Conservation (phyloP, 2,329 filamentous ascomycete genomes). For the Talaromyces sp. region DNA sequence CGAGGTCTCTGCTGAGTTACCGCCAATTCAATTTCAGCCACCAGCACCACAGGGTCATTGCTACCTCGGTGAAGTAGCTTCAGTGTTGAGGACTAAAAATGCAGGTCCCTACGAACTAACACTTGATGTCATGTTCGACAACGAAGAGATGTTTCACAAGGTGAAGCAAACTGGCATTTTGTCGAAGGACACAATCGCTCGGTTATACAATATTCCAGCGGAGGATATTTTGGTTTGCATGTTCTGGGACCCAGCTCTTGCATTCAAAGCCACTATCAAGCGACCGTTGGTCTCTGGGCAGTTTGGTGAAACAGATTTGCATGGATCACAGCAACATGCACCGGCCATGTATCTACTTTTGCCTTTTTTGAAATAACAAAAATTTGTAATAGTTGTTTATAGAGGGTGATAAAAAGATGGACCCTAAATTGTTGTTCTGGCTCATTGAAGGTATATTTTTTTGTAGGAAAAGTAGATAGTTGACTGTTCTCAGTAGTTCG, state of each 20-base stretch:
- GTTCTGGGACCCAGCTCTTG: neutral
- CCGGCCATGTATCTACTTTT: neutral
- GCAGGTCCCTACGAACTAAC: conserved; percentile 1
- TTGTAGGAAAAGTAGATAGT: neutral
- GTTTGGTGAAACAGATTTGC: neutral
- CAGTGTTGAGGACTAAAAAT: neutral
- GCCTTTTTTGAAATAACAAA: neutral
- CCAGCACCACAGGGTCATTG: neutral
- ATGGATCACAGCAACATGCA: neutral
- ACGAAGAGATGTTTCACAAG: neutral
- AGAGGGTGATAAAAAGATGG: no score
- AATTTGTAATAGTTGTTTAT: neutral
- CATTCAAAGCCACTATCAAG: neutral
- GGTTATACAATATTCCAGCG: neutral
- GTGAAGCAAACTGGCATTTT: neutral
- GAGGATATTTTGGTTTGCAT: neutral
- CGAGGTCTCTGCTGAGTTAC: neutral
- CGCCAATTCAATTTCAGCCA: neutral
- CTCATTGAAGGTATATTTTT: neutral
- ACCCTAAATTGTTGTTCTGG: neutral
- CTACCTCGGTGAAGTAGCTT: neutral
- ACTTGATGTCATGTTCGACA: neutral
- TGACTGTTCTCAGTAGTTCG: neutral
- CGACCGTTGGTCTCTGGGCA: neutral
- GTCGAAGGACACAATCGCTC: neutral